Evolutionary conservation across 495 filamentous ascomycete species (phyloP).

Genomic region (Aspergillus carlsbadensis): DNA sequence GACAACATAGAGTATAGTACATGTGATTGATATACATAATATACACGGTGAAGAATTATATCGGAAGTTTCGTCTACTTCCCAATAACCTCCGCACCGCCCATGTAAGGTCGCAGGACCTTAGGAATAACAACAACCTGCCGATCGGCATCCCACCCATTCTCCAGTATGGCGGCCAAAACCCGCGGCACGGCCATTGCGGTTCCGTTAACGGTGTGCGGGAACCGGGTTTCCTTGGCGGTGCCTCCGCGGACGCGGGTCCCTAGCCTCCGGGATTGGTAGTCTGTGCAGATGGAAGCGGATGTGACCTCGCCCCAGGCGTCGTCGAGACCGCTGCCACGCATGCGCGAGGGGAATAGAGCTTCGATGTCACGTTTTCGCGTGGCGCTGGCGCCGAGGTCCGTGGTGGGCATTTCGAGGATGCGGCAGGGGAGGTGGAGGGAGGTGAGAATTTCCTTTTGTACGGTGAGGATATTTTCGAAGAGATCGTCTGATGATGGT

Average conservation of each 20-base stretch:
- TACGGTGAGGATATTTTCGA: slow-evolving; percentile 78
- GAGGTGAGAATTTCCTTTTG: slow-evolving; percentile 77
- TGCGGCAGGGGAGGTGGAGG: slow-evolving; percentile 79
- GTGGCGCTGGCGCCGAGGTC: slow-evolving; percentile 87
- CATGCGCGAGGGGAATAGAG: slow-evolving; percentile 82
- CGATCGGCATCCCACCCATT: slow-evolving; percentile 78
- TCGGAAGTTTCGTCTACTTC: not conserved
- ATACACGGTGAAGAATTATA: slow-evolving; percentile 4
- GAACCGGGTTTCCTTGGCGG: slow-evolving; percentile 49
- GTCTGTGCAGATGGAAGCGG: slow-evolving; percentile 87
- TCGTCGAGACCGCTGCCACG: slow-evolving; percentile 54
- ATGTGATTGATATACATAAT: slow-evolving; percentile 9
- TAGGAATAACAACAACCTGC: slow-evolving; percentile 67
- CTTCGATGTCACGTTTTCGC: slow-evolving; percentile 91
- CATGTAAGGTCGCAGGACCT: slow-evolving; percentile 80
- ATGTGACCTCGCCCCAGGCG: slow-evolving; percentile 94
- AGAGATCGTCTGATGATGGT: slow-evolving; percentile 53
- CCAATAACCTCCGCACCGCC: slow-evolving; percentile 67
- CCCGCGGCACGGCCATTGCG: slow-evolving; percentile 84
- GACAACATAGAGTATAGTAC: not conserved
- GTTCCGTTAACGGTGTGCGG: slow-evolving; percentile 93
- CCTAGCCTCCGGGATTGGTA: slow-evolving; percentile 85
- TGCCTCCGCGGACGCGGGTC: slow-evolving; percentile 59
- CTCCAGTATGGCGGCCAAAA: slow-evolving; percentile 89
- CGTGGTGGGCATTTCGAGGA: slow-evolving; percentile 86